Base-by-base conservation (phyloP, 192 early-diverging fungal species). In the Entophlyctis helioformis region DNA sequence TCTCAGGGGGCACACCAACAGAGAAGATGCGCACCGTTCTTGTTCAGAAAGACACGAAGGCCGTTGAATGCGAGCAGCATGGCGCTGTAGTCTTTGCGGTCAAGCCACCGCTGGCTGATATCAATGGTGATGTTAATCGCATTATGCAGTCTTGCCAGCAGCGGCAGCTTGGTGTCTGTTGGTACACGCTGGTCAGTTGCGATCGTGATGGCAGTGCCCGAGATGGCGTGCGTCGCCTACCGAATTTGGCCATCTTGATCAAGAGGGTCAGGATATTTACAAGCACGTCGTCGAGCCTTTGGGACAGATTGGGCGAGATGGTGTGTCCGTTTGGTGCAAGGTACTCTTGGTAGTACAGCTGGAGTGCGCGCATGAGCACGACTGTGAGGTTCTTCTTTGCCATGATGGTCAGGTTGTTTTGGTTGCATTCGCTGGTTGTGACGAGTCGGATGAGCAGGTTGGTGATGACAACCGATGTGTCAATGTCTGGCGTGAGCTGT, bases 11-110 rank as follows among this genome's bases (percentile, higher is more conserved):
- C 29, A 8, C 6, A 31, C 29, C n/a, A n/a, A n/a, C n/a, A n/a
- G n/a, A n/a, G n/a, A n/a, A n/a, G n/a, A n/a, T n/a, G 10, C 46
- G 42, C 27, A 66, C 64, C 69, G 44, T 63, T 66, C 43, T 67
- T 66, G 2, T 39, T 36, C 1, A 54, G 42, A 23, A 59, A 56
- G 5, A 57, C 49, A 19, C 51, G 46, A 0, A 72, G 31, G 9
- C 56, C 44, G n/a, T 62, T 60, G 29, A 62, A 48, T 2, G 50
- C 54, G 29, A 56, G 42, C 6, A 59, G 40, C 26, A 64, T 45
- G 21, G 41, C 33, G 3, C 36, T 24, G 37, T 42, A 44, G 39
- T 72, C 64, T 39, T 57, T 59, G 5, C 51, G 53, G 36, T 68
- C 63, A 20, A 57, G 48, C 52, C 55, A 66, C 29, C 56, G 44